phyloP scores from a whole-genome alignment of 805 yeast genomes.

The Ogataea naganishii region DNA sequence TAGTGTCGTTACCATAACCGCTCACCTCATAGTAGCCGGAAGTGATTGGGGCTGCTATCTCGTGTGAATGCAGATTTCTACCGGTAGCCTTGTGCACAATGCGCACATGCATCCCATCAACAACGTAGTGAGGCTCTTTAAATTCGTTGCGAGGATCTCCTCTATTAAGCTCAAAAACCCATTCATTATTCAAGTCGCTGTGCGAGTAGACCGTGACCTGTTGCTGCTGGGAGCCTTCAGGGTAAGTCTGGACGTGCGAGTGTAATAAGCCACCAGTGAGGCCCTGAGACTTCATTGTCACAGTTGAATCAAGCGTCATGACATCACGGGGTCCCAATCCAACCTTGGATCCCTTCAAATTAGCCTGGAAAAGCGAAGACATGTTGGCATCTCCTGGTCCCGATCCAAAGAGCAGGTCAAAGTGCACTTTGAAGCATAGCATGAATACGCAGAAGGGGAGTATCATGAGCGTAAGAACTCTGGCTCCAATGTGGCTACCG shows the following conservation, averaged over 20 bases:
- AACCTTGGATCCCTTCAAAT: slow-evolving; percentile 60
- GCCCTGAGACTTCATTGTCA: slow-evolving; percentile 65
- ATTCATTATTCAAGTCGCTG: slow-evolving; percentile 81
- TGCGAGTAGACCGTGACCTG: slow-evolving; percentile 90
- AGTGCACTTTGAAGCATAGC: slow-evolving; percentile 65
- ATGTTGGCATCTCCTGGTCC: slow-evolving; percentile 91
- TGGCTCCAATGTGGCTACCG: slow-evolving; percentile 65
- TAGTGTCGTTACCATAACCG: slow-evolving; percentile 65
- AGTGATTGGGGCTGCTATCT: slow-evolving; percentile 66
- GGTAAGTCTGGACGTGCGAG: slow-evolving; percentile 79
- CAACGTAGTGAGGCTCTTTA: slow-evolving; percentile 29
- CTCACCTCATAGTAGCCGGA: slow-evolving; percentile 71
- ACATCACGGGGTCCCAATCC: slow-evolving; percentile 59
- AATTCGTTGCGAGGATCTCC: slow-evolving; percentile 26
- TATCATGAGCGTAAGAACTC: slow-evolving; percentile 53
- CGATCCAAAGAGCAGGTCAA: slow-evolving; percentile 59
- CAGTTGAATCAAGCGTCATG: slow-evolving; percentile 46
- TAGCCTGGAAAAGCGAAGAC: slow-evolving; percentile 84
- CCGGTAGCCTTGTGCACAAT: slow-evolving; percentile 63
- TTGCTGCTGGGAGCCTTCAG: slow-evolving; percentile 89
- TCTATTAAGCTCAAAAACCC: slow-evolving; percentile 60
- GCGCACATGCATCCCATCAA: slow-evolving; percentile 62
- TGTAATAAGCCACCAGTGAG: slow-evolving; percentile 71
- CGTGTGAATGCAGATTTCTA: slow-evolving; percentile 77
- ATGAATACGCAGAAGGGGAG: slow-evolving; percentile 58